These are phyloP conservation scores for Leccinum subrobustum DNA, from an alignment of 1,284 basidiomycete genomes.

Conservation along the genomic window DNA sequence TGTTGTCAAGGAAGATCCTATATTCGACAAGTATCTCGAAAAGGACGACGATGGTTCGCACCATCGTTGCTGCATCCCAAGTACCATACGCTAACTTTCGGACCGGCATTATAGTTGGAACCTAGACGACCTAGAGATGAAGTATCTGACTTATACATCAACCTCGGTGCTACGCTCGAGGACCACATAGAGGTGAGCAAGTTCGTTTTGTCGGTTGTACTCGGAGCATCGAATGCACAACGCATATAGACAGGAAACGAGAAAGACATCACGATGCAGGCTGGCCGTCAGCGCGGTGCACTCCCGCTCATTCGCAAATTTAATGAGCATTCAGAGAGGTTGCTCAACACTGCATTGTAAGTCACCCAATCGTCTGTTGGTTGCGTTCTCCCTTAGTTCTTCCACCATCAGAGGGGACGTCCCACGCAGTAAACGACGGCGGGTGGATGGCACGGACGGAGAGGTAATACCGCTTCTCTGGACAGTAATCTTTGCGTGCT, in stretches of 20 bases:
- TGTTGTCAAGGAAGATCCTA: conserved; percentile 86
- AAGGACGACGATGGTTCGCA: conserved; percentile 88
- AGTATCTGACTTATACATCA: neutral
- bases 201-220: neutral
- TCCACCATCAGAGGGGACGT: conserved; percentile 49
- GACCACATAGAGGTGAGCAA: neutral
- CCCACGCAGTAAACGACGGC: conserved; percentile 58
- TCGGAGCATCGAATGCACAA: neutral
- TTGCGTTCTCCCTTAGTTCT: neutral
- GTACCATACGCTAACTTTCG: neutral
- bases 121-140: neutral
- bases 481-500: neutral
- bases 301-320: conserved; percentile 95
- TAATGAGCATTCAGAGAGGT: conserved; percentile 93
- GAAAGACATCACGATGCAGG: conserved; percentile 93
- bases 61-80: too few relatives aligned
- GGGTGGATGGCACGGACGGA: conserved; percentile 42
- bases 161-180: neutral
- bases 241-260: conserved; percentile 75
- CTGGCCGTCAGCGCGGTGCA: conserved; percentile 83
- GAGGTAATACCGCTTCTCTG: conserved; percentile 29
- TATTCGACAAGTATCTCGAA: conserved; percentile 95
- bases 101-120: neutral
- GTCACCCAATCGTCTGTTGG: conserved; percentile 23
- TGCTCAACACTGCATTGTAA: conserved; percentile 77